These are phyloP conservation scores for Vaccinium corymbosum DNA, from an alignment of 148 eudicot species.

Conservation along the genomic window DNA sequence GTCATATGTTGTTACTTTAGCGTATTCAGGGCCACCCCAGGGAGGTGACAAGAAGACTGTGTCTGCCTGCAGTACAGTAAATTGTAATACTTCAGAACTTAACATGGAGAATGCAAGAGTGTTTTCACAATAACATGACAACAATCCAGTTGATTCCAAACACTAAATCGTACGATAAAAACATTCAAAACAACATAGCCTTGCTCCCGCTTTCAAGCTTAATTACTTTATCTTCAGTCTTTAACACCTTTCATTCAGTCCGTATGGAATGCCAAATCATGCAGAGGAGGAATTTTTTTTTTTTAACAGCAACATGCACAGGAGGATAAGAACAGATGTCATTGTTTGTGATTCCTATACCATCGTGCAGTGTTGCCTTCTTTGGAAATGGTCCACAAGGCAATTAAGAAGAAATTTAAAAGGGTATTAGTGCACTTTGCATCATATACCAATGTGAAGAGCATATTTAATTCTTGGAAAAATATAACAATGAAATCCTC, in stretches of 20 bases:
- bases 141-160: neutral
- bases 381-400: neutral
- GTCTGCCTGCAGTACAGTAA: slow-evolving; percentile 49
- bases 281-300: neutral
- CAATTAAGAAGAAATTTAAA: neutral
- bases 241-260: neutral
- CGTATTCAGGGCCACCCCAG: slow-evolving; percentile 95
- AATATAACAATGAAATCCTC: neutral
- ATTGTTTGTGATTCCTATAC: neutral
- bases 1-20: slow-evolving; percentile 51
- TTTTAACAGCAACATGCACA: neutral
- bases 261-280: too few species aligned
- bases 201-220: neutral
- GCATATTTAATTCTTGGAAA: neutral
- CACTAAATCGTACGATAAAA: neutral
- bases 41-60: slow-evolving; percentile 86
- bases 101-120: neutral
- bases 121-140: neutral
- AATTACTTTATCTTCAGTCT: neutral
- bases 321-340: neutral
- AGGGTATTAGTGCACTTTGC: neutral
- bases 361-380: neutral
- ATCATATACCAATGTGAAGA: neutral
- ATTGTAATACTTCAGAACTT: slow-evolving; percentile 3
- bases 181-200: neutral